Conservation (phyloP, 129 eudicot genomes). For the Flaveria trinervia region DNA sequence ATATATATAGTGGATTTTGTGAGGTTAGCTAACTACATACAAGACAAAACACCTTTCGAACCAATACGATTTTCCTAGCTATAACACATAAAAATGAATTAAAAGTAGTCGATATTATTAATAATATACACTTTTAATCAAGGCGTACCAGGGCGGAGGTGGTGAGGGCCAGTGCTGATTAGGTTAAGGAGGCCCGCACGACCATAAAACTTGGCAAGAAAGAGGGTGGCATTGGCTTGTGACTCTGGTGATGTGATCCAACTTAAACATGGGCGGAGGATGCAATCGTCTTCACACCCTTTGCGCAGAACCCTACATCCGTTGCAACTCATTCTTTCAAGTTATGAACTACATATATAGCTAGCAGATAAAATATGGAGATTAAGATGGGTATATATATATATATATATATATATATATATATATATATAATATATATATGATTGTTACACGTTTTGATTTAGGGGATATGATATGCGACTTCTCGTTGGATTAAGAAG, state of each 20-base stretch:
- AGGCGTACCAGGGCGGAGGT: constrained; percentile 49
- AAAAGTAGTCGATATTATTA: not conserved
- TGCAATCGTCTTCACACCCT: constrained; percentile 52
- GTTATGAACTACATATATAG: not conserved
- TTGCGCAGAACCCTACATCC: constrained; percentile 55
- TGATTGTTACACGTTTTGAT: not conserved
- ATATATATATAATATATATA: too few species aligned
- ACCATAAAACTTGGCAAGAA: constrained; percentile 63
- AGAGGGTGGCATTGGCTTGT: constrained; percentile 59
- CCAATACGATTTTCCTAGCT: not conserved
- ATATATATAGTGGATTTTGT: too few species aligned
- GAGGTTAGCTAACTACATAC: too few species aligned
- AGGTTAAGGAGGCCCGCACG: constrained; percentile 58
- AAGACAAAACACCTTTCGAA: not conserved
- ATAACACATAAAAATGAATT: not conserved
- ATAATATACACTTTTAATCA: not conserved
- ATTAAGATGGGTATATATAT: not conserved
- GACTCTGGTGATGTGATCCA: constrained; percentile 54
- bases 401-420: not conserved
- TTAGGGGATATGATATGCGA: not conserved
- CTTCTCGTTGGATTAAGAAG: not conserved
- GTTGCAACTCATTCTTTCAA: constrained; percentile 45
- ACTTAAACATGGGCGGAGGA: constrained; percentile 44
- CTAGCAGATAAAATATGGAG: not conserved
- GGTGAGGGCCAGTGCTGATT: constrained; percentile 47